Percentiles rank a stretch among this genome's conserved stretches.
Conservation (phyloP, 495 filamentous ascomycete species). For the Ramalina intermedia region DNA sequence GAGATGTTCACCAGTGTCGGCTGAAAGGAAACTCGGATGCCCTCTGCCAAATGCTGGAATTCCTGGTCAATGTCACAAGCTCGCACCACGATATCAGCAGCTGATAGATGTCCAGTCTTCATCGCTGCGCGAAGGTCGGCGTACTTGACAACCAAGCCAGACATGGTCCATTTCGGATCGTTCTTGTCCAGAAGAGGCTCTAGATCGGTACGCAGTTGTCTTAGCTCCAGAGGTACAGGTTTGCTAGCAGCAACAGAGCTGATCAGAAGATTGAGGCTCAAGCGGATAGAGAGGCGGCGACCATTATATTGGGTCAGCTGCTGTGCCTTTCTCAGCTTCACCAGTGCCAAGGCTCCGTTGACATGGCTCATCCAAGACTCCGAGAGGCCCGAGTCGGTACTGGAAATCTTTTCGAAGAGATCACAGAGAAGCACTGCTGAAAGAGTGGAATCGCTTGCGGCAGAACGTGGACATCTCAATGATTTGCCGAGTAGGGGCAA, state of each 20-base stretch:
- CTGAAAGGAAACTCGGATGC: neutral
- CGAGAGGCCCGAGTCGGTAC: constrained; percentile 4
- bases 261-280: constrained; percentile 16
- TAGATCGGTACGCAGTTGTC: constrained; percentile 11
- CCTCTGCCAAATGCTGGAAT: neutral
- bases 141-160: constrained; percentile 13
- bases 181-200: constrained; percentile 7
- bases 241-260: constrained; percentile 10
- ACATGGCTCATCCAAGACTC: constrained; percentile 18
- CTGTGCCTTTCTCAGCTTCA: constrained; percentile 13
- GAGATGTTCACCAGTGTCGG: neutral
- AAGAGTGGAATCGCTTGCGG: constrained; percentile 12
- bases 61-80: neutral
- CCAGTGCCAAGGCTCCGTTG: constrained; percentile 20
- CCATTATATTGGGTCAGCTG: constrained; percentile 7
- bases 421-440: constrained; percentile 17
- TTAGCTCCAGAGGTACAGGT: constrained; percentile 13
- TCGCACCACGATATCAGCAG: neutral
- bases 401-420: constrained; percentile 18
- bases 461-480: neutral
- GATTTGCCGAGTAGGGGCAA: constrained; percentile 10
- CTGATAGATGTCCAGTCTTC: neutral
- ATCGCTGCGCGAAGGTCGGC: constrained; percentile 11
- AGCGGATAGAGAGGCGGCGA: constrained; percentile 10
- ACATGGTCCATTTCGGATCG: constrained; percentile 15